Evolutionary conservation across 2,329 filamentous ascomycete species (phyloP).

Genomic region (Paracoccidioides lutzii): DNA sequence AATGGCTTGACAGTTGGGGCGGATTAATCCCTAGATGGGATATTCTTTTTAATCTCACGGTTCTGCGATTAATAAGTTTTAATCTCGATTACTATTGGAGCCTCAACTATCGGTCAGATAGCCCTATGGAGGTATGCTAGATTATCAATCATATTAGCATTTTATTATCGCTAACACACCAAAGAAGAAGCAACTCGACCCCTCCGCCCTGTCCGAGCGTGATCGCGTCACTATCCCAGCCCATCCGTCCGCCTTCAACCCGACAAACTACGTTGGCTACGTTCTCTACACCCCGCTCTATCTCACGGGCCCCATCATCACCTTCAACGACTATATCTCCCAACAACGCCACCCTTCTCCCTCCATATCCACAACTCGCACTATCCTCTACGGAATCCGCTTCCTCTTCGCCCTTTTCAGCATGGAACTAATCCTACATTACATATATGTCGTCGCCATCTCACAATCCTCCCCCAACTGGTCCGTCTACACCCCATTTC

Average conservation of each 20-base stretch:
- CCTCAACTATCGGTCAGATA: constrained; percentile 49
- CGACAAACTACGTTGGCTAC: constrained; percentile 83
- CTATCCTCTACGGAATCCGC: constrained; percentile 66
- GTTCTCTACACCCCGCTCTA: constrained; percentile 86
- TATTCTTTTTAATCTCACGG: constrained; percentile 93
- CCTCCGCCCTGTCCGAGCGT: constrained; percentile 70
- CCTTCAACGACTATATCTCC: constrained; percentile 95
- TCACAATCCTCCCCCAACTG: constrained; percentile 68
- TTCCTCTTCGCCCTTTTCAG: constrained; percentile 67
- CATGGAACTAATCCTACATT: constrained; percentile 89
- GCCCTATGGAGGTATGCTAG: constrained; percentile 62
- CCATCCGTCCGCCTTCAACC: constrained; percentile 53
- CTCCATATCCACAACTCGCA: constrained; percentile 58
- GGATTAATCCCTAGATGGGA: constrained; percentile 89
- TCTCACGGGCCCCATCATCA: constrained; percentile 81
- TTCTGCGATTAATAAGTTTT: constrained; percentile 86
- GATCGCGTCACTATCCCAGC: constrained; percentile 74
- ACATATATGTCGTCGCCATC: constrained; percentile 86
- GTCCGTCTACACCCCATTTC: constrained; percentile 70
- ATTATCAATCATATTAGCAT: neutral
- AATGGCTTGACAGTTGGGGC: constrained; percentile 62
- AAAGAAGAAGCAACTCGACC: constrained; percentile 99
- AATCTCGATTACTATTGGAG: constrained; percentile 97
- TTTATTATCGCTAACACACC: constrained; percentile 17
- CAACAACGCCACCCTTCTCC: constrained; percentile 63